phyloP scores from a whole-genome alignment of 306 rosid species.

The Gleditsia sinensis region DNA sequence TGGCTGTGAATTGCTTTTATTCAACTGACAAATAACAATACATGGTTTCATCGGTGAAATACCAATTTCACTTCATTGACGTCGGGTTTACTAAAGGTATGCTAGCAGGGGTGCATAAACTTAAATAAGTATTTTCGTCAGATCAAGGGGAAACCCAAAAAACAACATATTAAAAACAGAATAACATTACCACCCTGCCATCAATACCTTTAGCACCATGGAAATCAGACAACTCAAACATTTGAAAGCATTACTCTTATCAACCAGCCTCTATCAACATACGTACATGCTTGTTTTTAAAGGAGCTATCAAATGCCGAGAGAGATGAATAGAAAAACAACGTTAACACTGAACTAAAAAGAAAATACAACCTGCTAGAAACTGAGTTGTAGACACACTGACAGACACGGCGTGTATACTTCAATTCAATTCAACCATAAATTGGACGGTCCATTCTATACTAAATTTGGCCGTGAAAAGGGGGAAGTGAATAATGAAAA shows the following conservation, averaged over 20 bases:
- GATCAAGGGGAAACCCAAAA: no score
- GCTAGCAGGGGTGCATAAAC: no score
- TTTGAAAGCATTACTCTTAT: background rate
- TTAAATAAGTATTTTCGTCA: no score
- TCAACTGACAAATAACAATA: background rate
- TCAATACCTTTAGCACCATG: background rate
- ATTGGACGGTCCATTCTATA: background rate
- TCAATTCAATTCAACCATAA: background rate
- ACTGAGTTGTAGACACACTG: background rate
- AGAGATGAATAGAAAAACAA: background rate
- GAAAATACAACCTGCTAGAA: background rate
- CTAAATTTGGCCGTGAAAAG: background rate
- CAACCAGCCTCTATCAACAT: background rate
- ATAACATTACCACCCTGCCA: no score
- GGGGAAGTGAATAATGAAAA: background rate
- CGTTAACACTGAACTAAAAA: background rate
- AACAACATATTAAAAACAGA: no score
- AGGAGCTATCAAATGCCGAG: background rate
- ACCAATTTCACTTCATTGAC: background rate
- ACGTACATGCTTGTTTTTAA: background rate
- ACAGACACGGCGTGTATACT: background rate
- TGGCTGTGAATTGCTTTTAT: no score
- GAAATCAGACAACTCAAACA: background rate
- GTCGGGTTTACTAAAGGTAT: background rate
- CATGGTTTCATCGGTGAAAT: background rate